Evolutionary conservation across 495 filamentous ascomycete genomes (phyloP), one percentile per base, ranked within the genome.

Genomic region (Aspergillus biplanus): DNA sequence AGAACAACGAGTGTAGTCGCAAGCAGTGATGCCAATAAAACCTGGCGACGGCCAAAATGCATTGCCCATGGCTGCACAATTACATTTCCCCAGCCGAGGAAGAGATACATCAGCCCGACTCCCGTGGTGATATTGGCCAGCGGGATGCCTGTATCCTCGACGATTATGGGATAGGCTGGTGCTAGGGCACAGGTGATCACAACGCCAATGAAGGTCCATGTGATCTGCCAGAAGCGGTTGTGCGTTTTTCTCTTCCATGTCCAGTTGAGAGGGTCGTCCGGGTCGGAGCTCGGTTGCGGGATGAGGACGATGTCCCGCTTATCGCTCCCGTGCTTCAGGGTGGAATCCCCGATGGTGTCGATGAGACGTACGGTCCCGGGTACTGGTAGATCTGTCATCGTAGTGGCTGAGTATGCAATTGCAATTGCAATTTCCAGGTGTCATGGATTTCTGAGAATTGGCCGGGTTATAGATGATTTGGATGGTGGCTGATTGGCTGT

Each of bases 61-160:
- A 74, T 61, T 0, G 74, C 73, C 12, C 77, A 56, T 33, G 66
- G 67, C 47, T 80, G 77, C 61, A 65, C 71, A 35, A 78, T 64
- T 9, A 80, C 34, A 42, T 63, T 66, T 4, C 67, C 72, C 70
- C 73, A 76, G 33, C 77, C 77, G 21, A 78, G 60, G 59, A 78
- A 72, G 31, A 80, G 67, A 58, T 71, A 78, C 59, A 75, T 67
- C 35, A 67, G 47, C 3, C 75, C 75, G 5, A 65, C 75, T 27
- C 73, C 75, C 7, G 59, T 57, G 56, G 59, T 67, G 7, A 78
- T 65, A 31, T 65, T 59, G n/a, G 65, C 65, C 5, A 68, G 63
- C 1, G 71, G 70, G 33, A 77, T 70, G 50, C 75, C 75, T 6
- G 76, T 78, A 27, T 77, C 72, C 8, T 63, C 59, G n/a, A 52